Percentiles rank a stretch among this genome's conserved stretches.
These are phyloP conservation scores for Crepidotus variabilis DNA, from an alignment of 768 basidiomycete genomes.

Conservation along the genomic window DNA sequence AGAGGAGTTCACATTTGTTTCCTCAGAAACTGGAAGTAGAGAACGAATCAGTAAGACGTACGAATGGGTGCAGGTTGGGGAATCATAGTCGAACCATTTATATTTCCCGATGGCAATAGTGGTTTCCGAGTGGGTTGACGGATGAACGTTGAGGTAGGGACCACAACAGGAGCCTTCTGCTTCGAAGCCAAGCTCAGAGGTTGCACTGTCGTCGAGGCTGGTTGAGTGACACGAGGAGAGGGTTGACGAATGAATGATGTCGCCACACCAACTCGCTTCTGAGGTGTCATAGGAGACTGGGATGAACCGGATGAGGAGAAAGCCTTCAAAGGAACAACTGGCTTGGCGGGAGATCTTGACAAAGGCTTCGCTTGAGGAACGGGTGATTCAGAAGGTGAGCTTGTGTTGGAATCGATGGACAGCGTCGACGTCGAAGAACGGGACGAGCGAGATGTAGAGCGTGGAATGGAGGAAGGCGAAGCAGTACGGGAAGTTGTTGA, in stretches of 20 bases:
- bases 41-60: conserved; percentile 56
- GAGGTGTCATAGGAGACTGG: conserved; percentile 46
- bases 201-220: conserved; percentile 18
- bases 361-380: not conserved
- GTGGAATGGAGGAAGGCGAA: conserved; percentile 30
- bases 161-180: conserved; percentile 21
- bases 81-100: conserved; percentile 64
- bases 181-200: conserved; percentile 15
- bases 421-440: conserved; percentile 30
- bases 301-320: conserved; percentile 23
- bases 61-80: conserved; percentile 47
- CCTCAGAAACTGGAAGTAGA: conserved; percentile 21
- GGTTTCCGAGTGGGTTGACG: conserved; percentile 41
- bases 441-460: conserved; percentile 40
- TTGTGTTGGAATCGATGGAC: conserved; percentile 15
- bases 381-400: conserved; percentile 4
- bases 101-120: conserved; percentile 21
- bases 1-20: conserved; percentile 34
- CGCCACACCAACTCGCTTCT: conserved; percentile 42
- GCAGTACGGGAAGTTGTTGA: conserved; percentile 22
- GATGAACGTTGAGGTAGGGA: conserved; percentile 37
- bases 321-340: conserved; percentile 5
- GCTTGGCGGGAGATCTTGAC: not conserved
- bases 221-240: conserved; percentile 37
- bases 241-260: conserved; percentile 65